These are phyloP conservation scores for Phaeosphaeria sp. DNA, from an alignment of 2,329 filamentous ascomycete genomes.

Conservation along the genomic window DNA sequence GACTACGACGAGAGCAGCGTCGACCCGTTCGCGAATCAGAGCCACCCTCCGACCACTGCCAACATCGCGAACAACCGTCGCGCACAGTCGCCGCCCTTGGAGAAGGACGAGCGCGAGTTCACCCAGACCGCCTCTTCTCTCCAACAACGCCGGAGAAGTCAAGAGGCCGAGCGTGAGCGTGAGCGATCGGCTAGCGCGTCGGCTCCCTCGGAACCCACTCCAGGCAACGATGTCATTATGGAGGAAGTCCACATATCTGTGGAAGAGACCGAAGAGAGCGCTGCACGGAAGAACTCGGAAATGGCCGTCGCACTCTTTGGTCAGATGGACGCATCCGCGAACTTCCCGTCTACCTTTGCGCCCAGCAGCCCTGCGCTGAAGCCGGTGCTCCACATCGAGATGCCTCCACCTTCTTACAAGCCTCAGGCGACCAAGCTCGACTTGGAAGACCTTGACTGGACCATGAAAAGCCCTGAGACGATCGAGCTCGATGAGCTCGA, in stretches of 20 bases:
- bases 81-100: constrained; percentile 84
- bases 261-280: constrained; percentile 56
- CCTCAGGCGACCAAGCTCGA: constrained; percentile 42
- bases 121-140: constrained; percentile 92
- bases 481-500: constrained; percentile 95
- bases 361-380: constrained; percentile 56
- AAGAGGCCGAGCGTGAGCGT: constrained; percentile 44
- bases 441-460: constrained; percentile 41
- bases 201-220: constrained; percentile 36
- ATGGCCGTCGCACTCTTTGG: constrained; percentile 58
- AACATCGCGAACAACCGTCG: constrained; percentile 67
- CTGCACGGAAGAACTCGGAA: constrained; percentile 58
- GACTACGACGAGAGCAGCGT: constrained; percentile 76
- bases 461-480: constrained; percentile 76
- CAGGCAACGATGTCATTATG: constrained; percentile 40
- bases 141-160: constrained; percentile 62
- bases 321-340: constrained; percentile 47
- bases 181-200: constrained; percentile 48
- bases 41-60: constrained; percentile 49
- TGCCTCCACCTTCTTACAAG: constrained; percentile 39
- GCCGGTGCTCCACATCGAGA: constrained; percentile 44
- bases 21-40: constrained; percentile 64
- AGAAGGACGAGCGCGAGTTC: constrained; percentile 95
- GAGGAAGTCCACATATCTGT: constrained; percentile 45
- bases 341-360: constrained; percentile 44